Evolutionary conservation across 495 filamentous ascomycete species (phyloP), one percentile per base, ranked within the genome.

Genomic region (Penicillium pulvis): DNA sequence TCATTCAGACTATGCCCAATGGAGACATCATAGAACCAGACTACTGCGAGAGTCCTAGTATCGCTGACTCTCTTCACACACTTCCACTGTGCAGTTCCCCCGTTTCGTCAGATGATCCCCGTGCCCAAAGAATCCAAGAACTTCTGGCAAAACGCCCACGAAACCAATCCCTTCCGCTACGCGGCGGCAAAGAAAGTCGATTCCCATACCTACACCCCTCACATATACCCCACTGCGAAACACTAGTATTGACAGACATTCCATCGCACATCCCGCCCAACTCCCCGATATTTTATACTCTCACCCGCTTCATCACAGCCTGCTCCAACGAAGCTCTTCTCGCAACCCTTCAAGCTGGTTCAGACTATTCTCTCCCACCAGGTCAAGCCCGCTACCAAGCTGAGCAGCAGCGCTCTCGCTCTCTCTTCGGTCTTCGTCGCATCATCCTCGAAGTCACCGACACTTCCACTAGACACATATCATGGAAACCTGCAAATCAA

Each of bases 251-350:
- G 56, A 87, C 83, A 11, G 81, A 85, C 67, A 80, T 88, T 16
- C 85, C 85, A 3, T 78, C 79, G 6, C 76, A 79, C 52, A 76
- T 83, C 8, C 60, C 70, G 5, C 67, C 71, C 7, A 72, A 71
- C 31, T 80, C 78, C 1, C 67, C 76, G 6, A 70, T 81, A 1
- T 43, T 81, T 5, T 58, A 77, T 19, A 78, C 83, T 10, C 66
- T 88, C 17, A 78, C 76, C 10, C 67, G 76, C 19, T 87, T 86
- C 60, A 84, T 87, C 53, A 79, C 72, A 33, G 81, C 83, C 26
- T 87, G 85, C 60, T 85, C 84, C 28, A 76, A 83, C 35, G 85
- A 87, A 71, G 69, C 75, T 6, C 67, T 81, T 48, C 74, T 87
- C 8, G 84, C 85, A 26, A 75, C 69, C 10, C 69, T 83, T 11